These are phyloP conservation scores for Berberis vulgaris DNA, from an alignment of 164 flowering plant species.

Conservation along the genomic window DNA sequence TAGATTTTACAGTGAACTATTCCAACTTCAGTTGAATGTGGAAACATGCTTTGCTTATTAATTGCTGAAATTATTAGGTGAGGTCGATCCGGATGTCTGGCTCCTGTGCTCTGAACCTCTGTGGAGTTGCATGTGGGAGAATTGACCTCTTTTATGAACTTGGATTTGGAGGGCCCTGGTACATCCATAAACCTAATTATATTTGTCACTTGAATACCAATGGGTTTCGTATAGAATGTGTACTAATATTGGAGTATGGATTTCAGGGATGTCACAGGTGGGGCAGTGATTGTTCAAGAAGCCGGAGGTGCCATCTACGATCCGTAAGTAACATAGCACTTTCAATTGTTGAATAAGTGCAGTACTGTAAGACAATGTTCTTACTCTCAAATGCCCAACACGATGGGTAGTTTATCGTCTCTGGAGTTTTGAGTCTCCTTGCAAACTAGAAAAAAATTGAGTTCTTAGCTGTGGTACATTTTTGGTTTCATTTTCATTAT, in stretches of 20 bases:
- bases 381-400: no score
- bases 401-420: no score
- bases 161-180: constrained; percentile 98
- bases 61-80: constrained; percentile 49
- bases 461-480: no score
- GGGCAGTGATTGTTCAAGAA: constrained; percentile 83
- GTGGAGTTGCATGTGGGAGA: constrained; percentile 94
- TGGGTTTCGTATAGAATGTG: background rate
- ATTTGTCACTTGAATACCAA: background rate
- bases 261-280: constrained; percentile 96
- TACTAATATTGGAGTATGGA: background rate
- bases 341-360: no score
- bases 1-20: background rate
- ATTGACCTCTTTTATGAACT: constrained; percentile 67
- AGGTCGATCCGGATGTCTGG: constrained; percentile 82
- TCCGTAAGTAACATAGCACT: constrained; percentile 58
- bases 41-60: background rate
- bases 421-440: no score
- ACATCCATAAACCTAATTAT: constrained; percentile 7
- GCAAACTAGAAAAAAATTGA: no score
- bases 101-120: constrained; percentile 89
- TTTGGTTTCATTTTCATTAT: no score
- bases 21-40: background rate
- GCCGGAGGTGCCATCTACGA: constrained; percentile 96
- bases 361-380: no score